These are phyloP conservation scores for Shiraia sp. DNA, from an alignment of 2,329 filamentous ascomycete species.

Conservation along the genomic window DNA sequence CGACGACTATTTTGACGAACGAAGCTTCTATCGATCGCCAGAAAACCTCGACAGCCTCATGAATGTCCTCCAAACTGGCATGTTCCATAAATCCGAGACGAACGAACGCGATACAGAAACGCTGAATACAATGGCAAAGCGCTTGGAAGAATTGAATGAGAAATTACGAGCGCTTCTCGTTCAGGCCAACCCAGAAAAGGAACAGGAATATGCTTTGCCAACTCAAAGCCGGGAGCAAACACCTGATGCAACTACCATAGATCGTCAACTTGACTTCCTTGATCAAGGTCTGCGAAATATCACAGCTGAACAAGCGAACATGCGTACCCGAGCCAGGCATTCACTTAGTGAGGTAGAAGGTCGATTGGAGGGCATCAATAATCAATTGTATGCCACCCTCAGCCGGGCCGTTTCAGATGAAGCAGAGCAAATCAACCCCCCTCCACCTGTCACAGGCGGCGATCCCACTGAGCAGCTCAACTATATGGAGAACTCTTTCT, in stretches of 20 bases:
- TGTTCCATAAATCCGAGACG: conserved; percentile 29
- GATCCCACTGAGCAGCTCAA: conserved; percentile 68
- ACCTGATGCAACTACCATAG: conserved; percentile 38
- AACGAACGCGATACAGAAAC: conserved; percentile 50
- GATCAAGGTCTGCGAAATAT: conserved; percentile 67
- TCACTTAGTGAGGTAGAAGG: conserved; percentile 42
- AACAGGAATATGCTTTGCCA: conserved; percentile 36
- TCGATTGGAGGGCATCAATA: conserved; percentile 59
- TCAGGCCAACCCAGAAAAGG: conserved; percentile 59
- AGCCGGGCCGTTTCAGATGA: conserved; percentile 56
- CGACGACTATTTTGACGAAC: conserved; percentile 73
- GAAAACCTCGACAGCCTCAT: conserved; percentile 63
- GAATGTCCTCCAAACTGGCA: conserved; percentile 43
- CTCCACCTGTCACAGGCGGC: conserved; percentile 61
- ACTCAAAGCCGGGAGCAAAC: conserved; percentile 23
- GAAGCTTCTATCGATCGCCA: conserved; percentile 71
- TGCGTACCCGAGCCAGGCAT: conserved; percentile 32
- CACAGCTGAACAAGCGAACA: conserved; percentile 57
- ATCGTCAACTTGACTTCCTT: conserved; percentile 71
- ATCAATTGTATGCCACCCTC: conserved; percentile 59
- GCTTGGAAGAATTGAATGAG: conserved; percentile 69
- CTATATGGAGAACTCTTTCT: conserved; percentile 67
- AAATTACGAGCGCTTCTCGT: conserved; percentile 70
- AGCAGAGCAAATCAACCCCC: conserved; percentile 56
- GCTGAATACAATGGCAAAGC: conserved; percentile 65